Conservation (phyloP, 2,329 filamentous ascomycete genomes). For the Thielaviopsis euricoi region DNA sequence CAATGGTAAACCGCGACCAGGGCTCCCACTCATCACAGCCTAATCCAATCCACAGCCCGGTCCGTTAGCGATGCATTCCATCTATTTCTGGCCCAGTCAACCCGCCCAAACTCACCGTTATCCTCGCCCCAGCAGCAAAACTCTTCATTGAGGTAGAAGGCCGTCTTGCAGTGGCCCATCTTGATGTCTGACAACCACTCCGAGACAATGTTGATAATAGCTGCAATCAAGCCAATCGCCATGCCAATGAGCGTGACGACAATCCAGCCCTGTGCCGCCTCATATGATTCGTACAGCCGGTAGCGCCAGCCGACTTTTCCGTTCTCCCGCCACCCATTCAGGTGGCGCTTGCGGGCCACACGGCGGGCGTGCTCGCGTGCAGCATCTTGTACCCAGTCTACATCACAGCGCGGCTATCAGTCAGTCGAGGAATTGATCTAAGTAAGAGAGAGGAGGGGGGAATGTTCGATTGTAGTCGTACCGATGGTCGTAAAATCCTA, state of each 20-base stretch:
- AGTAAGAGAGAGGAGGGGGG: neutral
- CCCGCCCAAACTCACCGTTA: slow-evolving; percentile 35
- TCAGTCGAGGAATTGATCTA: neutral
- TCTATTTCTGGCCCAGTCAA: no score
- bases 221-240: slow-evolving; percentile 88
- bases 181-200: slow-evolving; percentile 97
- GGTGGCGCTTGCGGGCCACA: slow-evolving; percentile 56
- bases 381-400: slow-evolving; percentile 96
- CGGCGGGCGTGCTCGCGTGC: slow-evolving; percentile 75
- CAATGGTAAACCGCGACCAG: slow-evolving; percentile 63
- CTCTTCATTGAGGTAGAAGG: slow-evolving; percentile 90
- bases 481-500: slow-evolving; percentile 87
- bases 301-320: slow-evolving; percentile 63
- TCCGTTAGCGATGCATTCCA: neutral
- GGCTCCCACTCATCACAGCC: slow-evolving; percentile 76
- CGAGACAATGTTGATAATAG: slow-evolving; percentile 83
- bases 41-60: slow-evolving; percentile 17
- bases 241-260: slow-evolving; percentile 85
- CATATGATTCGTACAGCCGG: slow-evolving; percentile 71
- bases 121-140: slow-evolving; percentile 98
- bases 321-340: slow-evolving; percentile 44
- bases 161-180: slow-evolving; percentile 85
- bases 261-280: slow-evolving; percentile 95
- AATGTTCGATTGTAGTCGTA: slow-evolving; percentile 20
- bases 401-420: neutral